Conservation (phyloP, 2,329 filamentous ascomycete genomes). For the Colletotrichum lindemuthianum region DNA sequence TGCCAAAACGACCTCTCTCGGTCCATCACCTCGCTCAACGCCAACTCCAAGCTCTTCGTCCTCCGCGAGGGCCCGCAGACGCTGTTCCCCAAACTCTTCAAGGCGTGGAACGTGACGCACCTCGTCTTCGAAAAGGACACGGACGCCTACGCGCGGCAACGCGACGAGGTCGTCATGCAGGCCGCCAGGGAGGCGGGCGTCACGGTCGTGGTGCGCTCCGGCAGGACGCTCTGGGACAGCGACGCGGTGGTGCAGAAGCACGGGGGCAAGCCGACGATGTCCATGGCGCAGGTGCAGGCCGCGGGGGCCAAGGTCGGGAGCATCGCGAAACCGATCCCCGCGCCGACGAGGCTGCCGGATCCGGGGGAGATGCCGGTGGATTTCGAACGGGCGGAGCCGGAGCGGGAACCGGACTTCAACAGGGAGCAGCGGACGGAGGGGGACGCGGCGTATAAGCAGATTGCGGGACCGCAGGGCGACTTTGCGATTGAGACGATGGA, state of each 20-base stretch:
- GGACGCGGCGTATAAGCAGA: slow-evolving; percentile 67
- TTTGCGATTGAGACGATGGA: slow-evolving; percentile 77
- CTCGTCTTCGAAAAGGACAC: slow-evolving; percentile 84
- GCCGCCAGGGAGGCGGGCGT: slow-evolving; percentile 74
- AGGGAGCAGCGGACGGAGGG: slow-evolving; percentile 59
- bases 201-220: slow-evolving; percentile 70
- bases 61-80: slow-evolving; percentile 78
- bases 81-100: slow-evolving; percentile 77
- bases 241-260: slow-evolving; percentile 75
- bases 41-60: slow-evolving; percentile 76
- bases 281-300: slow-evolving; percentile 71
- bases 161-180: slow-evolving; percentile 68
- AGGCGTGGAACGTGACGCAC: slow-evolving; percentile 78
- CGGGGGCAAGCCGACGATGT: slow-evolving; percentile 78
- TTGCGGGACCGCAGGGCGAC: slow-evolving; percentile 74
- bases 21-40: slow-evolving; percentile 75
- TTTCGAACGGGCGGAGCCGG: slow-evolving; percentile 66
- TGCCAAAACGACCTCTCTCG: slow-evolving; percentile 77
- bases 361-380: slow-evolving; percentile 70
- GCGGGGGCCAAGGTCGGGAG: slow-evolving; percentile 71
- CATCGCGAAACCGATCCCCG: slow-evolving; percentile 68
- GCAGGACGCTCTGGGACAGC: slow-evolving; percentile 78
- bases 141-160: slow-evolving; percentile 74
- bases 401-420: slow-evolving; percentile 68
- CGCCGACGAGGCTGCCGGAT: slow-evolving; percentile 69